Evolutionary conservation across 2,329 filamentous ascomycete genomes (phyloP), one percentile per base, ranked within the genome.

Genomic region (Sporothrix curviconia): DNA sequence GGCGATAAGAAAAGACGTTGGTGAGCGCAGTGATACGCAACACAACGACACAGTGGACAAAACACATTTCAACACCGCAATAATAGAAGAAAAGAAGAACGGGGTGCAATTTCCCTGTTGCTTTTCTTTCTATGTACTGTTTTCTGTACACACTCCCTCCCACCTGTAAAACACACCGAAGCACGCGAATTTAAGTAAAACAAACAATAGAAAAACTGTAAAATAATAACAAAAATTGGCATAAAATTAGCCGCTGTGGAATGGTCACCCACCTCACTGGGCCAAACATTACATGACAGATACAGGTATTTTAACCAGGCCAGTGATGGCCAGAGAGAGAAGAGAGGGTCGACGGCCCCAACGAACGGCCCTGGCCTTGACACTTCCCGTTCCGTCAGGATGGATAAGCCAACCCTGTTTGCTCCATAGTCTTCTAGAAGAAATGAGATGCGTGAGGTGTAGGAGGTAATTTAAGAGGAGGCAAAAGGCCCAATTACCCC

Each of bases 391-490:
- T n/a, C n/a, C n/a, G n/a, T n/a, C n/a, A n/a, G n/a, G n/a, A n/a
- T n/a, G n/a, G n/a, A n/a, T n/a, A n/a, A n/a, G n/a, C n/a, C n/a
- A n/a, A n/a, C n/a, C n/a, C n/a, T n/a, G n/a, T n/a, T n/a, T n/a
- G n/a, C n/a, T n/a, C n/a, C n/a, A n/a, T n/a, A n/a, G n/a, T 47
- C 25, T 49, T 49, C 30, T 49, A 49, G 46, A 49, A 49, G 9
- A 32, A 12, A 36, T 11, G 14, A 11, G 19, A 47, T 7, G 9
- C 44, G 32, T 32, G 28, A 17, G n/a, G n/a, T n/a, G n/a, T n/a
- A n/a, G n/a, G n/a, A n/a, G n/a, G n/a, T n/a, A n/a, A n/a, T n/a
- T n/a, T n/a, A n/a, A n/a, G n/a, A n/a, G n/a, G n/a, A n/a, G n/a
- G n/a, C n/a, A n/a, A n/a, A n/a, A n/a, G n/a, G n/a, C n/a, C n/a